Evolutionary conservation across 257 asterid species (phyloP), one percentile per base, ranked within the genome.

Genomic region (Ajuga chamaepitys): DNA sequence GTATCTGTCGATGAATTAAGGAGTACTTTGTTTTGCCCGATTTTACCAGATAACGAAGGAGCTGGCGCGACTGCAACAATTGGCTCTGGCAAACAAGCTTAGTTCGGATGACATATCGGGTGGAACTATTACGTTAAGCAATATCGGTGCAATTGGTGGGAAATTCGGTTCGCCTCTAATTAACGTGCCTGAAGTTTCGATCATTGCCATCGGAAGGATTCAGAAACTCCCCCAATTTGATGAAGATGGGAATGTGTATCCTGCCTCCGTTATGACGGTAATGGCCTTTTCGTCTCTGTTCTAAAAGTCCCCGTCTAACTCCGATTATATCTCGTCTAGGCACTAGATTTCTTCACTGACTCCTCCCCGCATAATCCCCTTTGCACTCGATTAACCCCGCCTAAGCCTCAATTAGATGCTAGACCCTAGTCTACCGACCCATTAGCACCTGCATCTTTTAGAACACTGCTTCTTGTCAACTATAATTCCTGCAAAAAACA

Each of bases 121-220:
- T 62, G 97, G 96, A 72, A 86, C 97, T 6, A 81, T 93, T 48
- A 93, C 96, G 37, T 57, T 93, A 63, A 93, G 99, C 80, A 93
- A 93, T 67, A 93, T 89, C 22, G 99, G 99, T 54, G 88, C 95
- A 30, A 93, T 93, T 30, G 99, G 99, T 42, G 99, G 99, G 38
- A 93, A 89, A 73, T 89, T 84, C 17, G 99, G 99, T 64, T 85
- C 95, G 57, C 97, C 99, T 2, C 89, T 93, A 37, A 75, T 93
- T 69, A 89, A 89, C 59, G 80, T 75, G 46, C 97, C 99, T 42
- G 99, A 93, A 81, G 88, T 82, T 58, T 82, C 92, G 59, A 93
- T 93, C 71, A 89, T 93, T 16, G 97, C 94, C n/a, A 51, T 93
- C 54, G 99, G 99, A 58, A 83, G 96, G 25, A 86, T 93, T 70